Evolutionary conservation across 2,329 filamentous ascomycete species (phyloP), one percentile per base, ranked within the genome.

Genomic region (Aspergillus pseudoviridinutans): DNA sequence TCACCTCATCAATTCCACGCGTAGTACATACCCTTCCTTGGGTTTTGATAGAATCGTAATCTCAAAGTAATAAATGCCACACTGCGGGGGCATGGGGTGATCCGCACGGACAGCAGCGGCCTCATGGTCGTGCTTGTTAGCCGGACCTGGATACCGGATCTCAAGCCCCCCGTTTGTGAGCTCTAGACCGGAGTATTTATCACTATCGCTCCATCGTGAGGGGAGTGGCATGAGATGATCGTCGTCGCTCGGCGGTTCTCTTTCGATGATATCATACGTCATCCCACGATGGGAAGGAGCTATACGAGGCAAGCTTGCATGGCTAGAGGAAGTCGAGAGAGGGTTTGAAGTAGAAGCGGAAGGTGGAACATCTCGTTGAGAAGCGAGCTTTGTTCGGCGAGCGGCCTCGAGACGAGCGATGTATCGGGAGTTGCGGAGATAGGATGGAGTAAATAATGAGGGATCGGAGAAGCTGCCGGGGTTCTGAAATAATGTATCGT

Each of bases 61-160:
- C 68, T 99, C 94, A 69, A 87, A 99, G 73, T 99, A 99, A 74
- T 96, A 99, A 58, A 99, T 88, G 1, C 94, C 94, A 64, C 90
- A 94, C 68, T 96, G 89, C 38, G 86, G 82, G 3, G 94, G 92
- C 86, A 97, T 97, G 51, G 87, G 84, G 71, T 92, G 82, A 72
- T 99, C 89, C 28, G 92, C 85, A 56, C 94, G 86, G 57, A 96
- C 86, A 12, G 90, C 85, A 38, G 87, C 91, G 20, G 91, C 90
- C 71, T 97, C 94, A 68, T 89, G 79, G 12, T 88, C 85, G 58
- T 81, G 77, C 49, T 82, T 81, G 70, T 85, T 85, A 44, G 78
- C 77, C 10, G 79, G 73, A 24, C 84, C 84, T 44, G 74, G 76
- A 67, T 85, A 87, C 58, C 81, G 80, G 56, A 95, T 86, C 67